A percentile compares a stretch with the other conserved stretches of the same genome.
Evolutionary conservation across 148 eudicot genomes (phyloP).

Genomic region (Persicaria tinctoria): DNA sequence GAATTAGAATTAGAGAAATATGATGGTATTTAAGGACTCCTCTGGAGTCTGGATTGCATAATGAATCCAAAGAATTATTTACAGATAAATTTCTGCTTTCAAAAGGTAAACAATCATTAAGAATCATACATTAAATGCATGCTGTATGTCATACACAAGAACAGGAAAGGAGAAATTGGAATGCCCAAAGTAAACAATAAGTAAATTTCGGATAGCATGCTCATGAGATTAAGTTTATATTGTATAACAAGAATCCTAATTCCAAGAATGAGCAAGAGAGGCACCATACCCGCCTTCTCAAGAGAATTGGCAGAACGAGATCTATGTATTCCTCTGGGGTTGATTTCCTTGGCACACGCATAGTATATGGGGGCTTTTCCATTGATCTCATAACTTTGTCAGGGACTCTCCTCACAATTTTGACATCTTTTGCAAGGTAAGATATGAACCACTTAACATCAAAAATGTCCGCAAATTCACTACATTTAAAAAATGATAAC

Average conservation of each 20-base stretch:
- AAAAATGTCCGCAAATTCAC: constrained; percentile 81
- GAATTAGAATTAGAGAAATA: not conserved
- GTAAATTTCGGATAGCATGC: not conserved
- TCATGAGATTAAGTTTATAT: not conserved
- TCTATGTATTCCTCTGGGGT: constrained; percentile 86
- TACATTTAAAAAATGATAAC: constrained; percentile 32
- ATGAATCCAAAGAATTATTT: not conserved
- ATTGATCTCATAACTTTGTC: constrained; percentile 90
- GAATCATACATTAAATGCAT: not conserved
- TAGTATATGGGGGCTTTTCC: constrained; percentile 93
- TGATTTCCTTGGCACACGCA: constrained; percentile 97
- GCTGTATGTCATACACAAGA: not conserved
- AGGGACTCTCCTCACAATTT: constrained; percentile 77
- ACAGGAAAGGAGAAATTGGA: not conserved
- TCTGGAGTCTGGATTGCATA: not conserved
- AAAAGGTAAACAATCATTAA: not conserved
- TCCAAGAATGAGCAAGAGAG: constrained; percentile 11
- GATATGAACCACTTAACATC: constrained; percentile 96
- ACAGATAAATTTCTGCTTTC: not conserved
- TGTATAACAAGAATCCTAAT: not conserved
- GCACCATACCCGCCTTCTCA: constrained; percentile 77
- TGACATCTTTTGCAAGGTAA: constrained; percentile 74
- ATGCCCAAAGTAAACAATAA: not conserved
- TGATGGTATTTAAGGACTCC: not conserved
- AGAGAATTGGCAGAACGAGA: constrained; percentile 75